Base-by-base conservation (phyloP, 768 basidiomycete species). In the Leccinum ochraceum region DNA sequence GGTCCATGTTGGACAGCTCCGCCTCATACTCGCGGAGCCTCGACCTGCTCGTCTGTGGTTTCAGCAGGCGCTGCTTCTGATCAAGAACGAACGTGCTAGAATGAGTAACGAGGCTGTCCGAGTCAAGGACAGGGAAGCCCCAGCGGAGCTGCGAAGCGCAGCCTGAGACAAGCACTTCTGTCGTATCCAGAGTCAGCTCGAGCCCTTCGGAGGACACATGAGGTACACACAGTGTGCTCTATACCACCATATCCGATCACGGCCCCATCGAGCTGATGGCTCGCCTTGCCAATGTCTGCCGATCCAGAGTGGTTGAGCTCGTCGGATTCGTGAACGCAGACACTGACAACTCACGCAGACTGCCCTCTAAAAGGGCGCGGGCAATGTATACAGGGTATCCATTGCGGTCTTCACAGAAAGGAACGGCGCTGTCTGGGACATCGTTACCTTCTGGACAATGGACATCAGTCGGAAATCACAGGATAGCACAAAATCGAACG, bases 161-260 rank as follows among this genome's bases (percentile, higher is more conserved):
- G n/a, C n/a, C n/a, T n/a, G n/a, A n/a, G 4, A 78, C 76, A 4
- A 76, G 72, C 37, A 77, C 70, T 57, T 77, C 76, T 77, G 52
- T 37, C 37, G 14, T 37, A 5, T 37, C 14, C 37, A 57, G 54
- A 2, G 11, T 65, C 3, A 62, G 53, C 36, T 10, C 54, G 6
- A 24, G 42, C 32, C 26, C 32, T 17, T 16, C 2, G 2, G n/a
- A 3, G 20, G 10, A 37, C 22, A 56, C 39, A n/a, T 30, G 7
- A 49, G 16, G 44, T 24, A 32, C 68, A 42, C 61, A 76, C 76
- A 2, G 68, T 66, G 55, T 67, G 69, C 53, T 77, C 76, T 54
- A 65, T 75, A 6, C 77, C 77, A 24, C 70, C 71, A 56, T 63
- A 77, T 28, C 69, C 65, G 24, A 78, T 69, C 4, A 67, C 63